Evolutionary conservation across 768 basidiomycete genomes (phyloP).

Genomic region (Rhodotorula paludigena): DNA sequence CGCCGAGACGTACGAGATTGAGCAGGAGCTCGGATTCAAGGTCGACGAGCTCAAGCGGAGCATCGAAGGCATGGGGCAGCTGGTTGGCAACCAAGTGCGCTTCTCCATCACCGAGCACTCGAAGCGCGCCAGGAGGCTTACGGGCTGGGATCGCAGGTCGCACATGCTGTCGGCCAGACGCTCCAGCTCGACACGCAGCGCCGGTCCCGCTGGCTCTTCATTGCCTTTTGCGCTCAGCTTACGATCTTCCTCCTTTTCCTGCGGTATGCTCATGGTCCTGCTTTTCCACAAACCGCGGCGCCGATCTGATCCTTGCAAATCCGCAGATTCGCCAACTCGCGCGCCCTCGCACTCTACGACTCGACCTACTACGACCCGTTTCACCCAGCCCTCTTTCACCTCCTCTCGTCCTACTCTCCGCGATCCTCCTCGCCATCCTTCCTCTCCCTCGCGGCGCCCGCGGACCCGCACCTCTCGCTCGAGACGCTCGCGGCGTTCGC

Average conservation of each 20-base stretch:
- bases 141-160: conserved; percentile 9
- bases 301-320: neutral
- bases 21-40: conserved; percentile 19
- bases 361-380: conserved; percentile 28
- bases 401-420: neutral
- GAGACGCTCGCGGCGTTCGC: neutral
- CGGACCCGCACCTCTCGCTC: neutral
- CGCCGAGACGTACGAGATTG: conserved; percentile 13
- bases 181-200: conserved; percentile 3
- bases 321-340: conserved; percentile 12
- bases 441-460: neutral
- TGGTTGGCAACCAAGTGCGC: conserved; percentile 25
- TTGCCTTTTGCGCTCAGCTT: conserved; percentile 20
- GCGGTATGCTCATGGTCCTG: conserved; percentile 16
- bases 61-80: conserved; percentile 21
- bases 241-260: conserved; percentile 19
- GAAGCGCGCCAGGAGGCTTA: too few species aligned
- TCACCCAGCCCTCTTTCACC: conserved; percentile 6
- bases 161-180: neutral
- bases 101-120: too few species aligned
- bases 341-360: conserved; percentile 1
- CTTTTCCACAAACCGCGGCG: too few species aligned
- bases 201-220: conserved; percentile 10
- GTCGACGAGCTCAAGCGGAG: conserved; percentile 29
- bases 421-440: neutral